These are phyloP conservation scores for Hericium rajendrae DNA, from an alignment of 768 basidiomycete genomes.

Conservation along the genomic window DNA sequence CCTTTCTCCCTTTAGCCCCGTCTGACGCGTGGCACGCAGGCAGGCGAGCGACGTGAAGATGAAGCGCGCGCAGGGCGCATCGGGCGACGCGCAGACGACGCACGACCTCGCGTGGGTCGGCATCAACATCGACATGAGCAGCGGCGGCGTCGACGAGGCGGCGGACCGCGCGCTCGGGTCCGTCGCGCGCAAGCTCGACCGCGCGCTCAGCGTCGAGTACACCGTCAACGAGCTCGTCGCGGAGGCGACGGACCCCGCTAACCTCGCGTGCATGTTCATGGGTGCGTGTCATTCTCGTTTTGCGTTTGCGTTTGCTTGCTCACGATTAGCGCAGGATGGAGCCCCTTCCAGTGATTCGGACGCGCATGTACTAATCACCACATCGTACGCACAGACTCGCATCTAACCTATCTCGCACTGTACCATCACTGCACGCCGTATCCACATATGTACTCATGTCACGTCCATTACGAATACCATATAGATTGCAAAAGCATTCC, in stretches of 20 bases:
- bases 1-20: neutral
- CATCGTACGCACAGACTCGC: neutral
- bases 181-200: constrained; percentile 77
- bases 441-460: neutral
- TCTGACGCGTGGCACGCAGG: constrained; percentile 31
- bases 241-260: constrained; percentile 69
- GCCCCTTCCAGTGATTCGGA: constrained; percentile 16
- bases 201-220: constrained; percentile 81
- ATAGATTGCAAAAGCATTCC: constrained; percentile 7
- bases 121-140: constrained; percentile 52
- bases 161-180: constrained; percentile 82
- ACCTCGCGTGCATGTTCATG: constrained; percentile 68
- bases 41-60: constrained; percentile 71
- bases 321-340: constrained; percentile 28
- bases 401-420: neutral
- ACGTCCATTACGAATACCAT: constrained; percentile 8
- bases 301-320: no score
- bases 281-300: no score
- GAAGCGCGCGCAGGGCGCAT: constrained; percentile 44
- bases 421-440: neutral
- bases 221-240: constrained; percentile 90
- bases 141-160: constrained; percentile 67
- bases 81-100: constrained; percentile 17
- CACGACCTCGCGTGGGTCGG: constrained; percentile 25
- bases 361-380: neutral